Conservation (phyloP, 208 protist genomes). For the Balamuthia mandrillaris region DNA sequence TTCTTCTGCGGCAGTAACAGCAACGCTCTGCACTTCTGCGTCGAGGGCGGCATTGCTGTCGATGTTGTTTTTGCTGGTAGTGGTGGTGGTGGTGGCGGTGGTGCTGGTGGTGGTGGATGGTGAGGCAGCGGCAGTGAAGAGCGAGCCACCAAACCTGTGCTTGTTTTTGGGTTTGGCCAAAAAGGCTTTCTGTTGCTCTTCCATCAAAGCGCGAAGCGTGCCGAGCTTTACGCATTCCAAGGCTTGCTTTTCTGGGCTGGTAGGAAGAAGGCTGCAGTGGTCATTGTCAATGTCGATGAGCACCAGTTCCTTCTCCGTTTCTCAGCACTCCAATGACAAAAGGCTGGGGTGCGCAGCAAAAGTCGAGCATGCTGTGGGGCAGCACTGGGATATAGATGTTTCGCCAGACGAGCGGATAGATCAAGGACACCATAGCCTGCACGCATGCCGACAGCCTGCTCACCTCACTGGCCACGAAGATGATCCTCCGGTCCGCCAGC, state of each 20-base stretch:
- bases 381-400: constrained; percentile 41
- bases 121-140: too few relatives aligned
- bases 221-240: neutral
- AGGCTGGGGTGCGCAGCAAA: constrained; percentile 36
- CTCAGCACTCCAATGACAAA: constrained; percentile 11
- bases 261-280: neutral
- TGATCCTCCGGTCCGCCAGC: neutral
- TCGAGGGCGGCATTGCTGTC: too few relatives aligned
- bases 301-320: neutral
- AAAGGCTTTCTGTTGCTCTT: neutral
- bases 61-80: too few relatives aligned
- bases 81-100: too few relatives aligned
- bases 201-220: too few relatives aligned
- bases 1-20: too few relatives aligned
- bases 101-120: too few relatives aligned
- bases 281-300: neutral
- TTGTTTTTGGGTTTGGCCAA: too few relatives aligned
- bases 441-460: constrained; percentile 25
- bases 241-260: neutral
- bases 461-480: neutral
- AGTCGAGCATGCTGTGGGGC: neutral
- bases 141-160: too few relatives aligned
- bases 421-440: neutral
- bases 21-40: too few relatives aligned
- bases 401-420: constrained; percentile 33